Evolutionary conservation across 2,329 filamentous ascomycete species (phyloP).

Genomic region (Orbilia quercus): DNA sequence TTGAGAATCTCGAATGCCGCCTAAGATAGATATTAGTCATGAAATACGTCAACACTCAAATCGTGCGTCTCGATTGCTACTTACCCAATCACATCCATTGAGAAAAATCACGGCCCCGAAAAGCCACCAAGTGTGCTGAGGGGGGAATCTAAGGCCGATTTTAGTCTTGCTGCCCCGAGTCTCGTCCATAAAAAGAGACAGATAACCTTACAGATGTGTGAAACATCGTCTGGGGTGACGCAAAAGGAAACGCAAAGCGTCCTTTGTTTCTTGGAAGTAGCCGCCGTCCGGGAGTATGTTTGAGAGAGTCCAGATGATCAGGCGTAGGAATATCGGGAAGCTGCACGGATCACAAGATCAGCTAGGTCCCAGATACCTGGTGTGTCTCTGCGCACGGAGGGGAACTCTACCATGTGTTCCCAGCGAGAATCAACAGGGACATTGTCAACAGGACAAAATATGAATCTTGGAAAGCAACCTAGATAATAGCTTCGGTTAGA

Average conservation of each 20-base stretch:
- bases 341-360: slow-evolving; percentile 1
- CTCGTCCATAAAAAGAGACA: not conserved
- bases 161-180: slow-evolving; percentile 6
- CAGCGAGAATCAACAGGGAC: slow-evolving; percentile 58
- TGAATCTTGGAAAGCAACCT: slow-evolving; percentile 68
- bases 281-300: slow-evolving; percentile 62
- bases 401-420: slow-evolving; percentile 64
- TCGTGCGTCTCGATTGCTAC: slow-evolving; percentile 6
- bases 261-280: slow-evolving; percentile 61
- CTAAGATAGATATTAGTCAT: slow-evolving; percentile 9
- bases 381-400: not conserved
- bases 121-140: slow-evolving; percentile 69
- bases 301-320: slow-evolving; percentile 68
- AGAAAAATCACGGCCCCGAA: slow-evolving; percentile 65
- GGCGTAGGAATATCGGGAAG: slow-evolving; percentile 68
- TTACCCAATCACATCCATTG: slow-evolving; percentile 65
- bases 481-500: slow-evolving; percentile 11
- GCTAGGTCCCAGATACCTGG: not conserved
- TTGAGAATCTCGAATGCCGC: slow-evolving; percentile 63
- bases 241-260: slow-evolving; percentile 66
- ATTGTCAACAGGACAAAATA: slow-evolving; percentile 57
- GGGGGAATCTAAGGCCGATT: slow-evolving; percentile 64
- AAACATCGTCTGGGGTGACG: slow-evolving; percentile 70
- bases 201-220: slow-evolving; percentile 64
- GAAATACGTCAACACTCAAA: not conserved